These are phyloP conservation scores for Alternaria triticina DNA, from an alignment of 2,329 filamentous ascomycete genomes.

Conservation along the genomic window DNA sequence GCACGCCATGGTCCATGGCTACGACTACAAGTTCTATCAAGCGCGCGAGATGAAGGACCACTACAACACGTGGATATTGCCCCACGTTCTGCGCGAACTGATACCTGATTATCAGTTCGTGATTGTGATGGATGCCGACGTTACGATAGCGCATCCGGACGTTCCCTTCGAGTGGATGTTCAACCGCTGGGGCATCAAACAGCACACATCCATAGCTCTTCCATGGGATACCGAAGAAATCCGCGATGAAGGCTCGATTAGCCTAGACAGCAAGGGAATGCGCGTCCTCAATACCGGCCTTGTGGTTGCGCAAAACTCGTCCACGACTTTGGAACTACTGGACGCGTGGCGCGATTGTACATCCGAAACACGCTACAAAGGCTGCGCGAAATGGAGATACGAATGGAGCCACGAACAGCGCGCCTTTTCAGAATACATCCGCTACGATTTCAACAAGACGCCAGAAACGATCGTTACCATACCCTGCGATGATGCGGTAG, in stretches of 20 bases:
- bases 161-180: slow-evolving; percentile 58
- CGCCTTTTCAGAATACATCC: slow-evolving; percentile 43
- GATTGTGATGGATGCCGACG: slow-evolving; percentile 56
- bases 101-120: slow-evolving; percentile 53
- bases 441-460: slow-evolving; percentile 39
- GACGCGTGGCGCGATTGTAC: slow-evolving; percentile 42
- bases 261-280: slow-evolving; percentile 46
- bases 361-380: slow-evolving; percentile 29
- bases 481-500: slow-evolving; percentile 45
- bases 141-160: slow-evolving; percentile 51
- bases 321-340: slow-evolving; percentile 32
- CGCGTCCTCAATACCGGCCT: slow-evolving; percentile 51
- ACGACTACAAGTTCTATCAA: slow-evolving; percentile 55
- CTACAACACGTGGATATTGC: slow-evolving; percentile 54
- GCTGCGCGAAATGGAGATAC: slow-evolving; percentile 36
- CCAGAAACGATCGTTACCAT: slow-evolving; percentile 36
- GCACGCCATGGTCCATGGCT: slow-evolving; percentile 52
- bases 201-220: slow-evolving; percentile 51
- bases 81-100: slow-evolving; percentile 49
- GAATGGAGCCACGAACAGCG: slow-evolving; percentile 43
- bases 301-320: slow-evolving; percentile 45
- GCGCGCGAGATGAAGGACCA: slow-evolving; percentile 45
- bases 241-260: slow-evolving; percentile 20
- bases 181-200: slow-evolving; percentile 54
- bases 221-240: slow-evolving; percentile 43